Base-by-base conservation (phyloP, 176 grass and related monocot species). In the Metroxylon sagu region DNA sequence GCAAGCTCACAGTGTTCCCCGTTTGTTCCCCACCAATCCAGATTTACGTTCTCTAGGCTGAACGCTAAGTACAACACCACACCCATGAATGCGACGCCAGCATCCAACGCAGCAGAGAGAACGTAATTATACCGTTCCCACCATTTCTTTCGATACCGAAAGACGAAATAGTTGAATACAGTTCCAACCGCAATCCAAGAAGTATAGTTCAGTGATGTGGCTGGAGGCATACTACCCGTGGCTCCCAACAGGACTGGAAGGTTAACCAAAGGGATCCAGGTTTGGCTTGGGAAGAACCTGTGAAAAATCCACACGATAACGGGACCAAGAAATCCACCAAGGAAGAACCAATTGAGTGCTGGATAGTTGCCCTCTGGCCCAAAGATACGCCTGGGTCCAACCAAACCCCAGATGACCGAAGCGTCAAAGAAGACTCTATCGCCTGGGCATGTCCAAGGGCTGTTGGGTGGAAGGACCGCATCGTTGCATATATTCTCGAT, bases 121-220 rank as follows among this genome's bases (percentile, higher is more conserved):
- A 95, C 16, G 25, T 95, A 86, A 67, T 95, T 95, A 70, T 89
- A 95, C 70, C 79, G 78, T 14, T 75, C 43, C 90, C 90, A 95
- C 82, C 78, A 89, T 17, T 73, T 77, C 81, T 89, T 95, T 18
- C 75, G 16, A 43, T 89, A 86, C 29, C 79, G 69, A 63, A 72
- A 95, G 59, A 95, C 76, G 0, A 86, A 72, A 79, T 77, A 95
- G 61, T 89, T 95, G 76, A 95, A 95, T 14, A 86, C 53, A 25
- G 70, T 95, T 4, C 90, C 82, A 0, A 86, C 30, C 25, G 75
- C 2, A 8, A 84, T 6, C 82, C 89, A 95, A 8, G 85, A 74
- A 27, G 74, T 85, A 52, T 89, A 95, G 80, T 95, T 95, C 35
- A 95, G 5, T 2, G 85, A 14, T 3, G 76, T 83, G 0, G 89